Base-by-base conservation (phyloP, 768 basidiomycete genomes). In the Suillus plorans region DNA sequence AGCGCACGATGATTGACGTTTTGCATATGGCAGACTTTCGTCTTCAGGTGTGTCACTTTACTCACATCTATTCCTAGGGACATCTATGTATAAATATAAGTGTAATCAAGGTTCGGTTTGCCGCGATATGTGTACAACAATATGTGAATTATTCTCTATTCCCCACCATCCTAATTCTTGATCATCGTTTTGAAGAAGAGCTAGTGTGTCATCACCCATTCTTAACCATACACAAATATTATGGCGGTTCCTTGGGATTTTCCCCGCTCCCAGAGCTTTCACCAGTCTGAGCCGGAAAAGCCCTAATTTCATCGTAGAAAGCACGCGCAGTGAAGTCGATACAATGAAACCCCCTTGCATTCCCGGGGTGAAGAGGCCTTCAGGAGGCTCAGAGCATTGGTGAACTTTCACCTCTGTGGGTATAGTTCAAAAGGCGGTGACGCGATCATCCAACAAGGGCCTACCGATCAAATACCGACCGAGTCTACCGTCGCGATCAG, bases 111-210 rank as follows among this genome's bases (percentile, higher is more conserved):
- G 14, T 66, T 37, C 53, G 25, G 61, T 31, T 66, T 68, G 28
- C n/a, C 66, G 68, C 63, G 67, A 49, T 65, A 62, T 69, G 66
- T 67, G 68, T 42, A 79, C 68, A 28, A 71, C 66, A 34, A 85
- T 69, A 63, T 78, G 71, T 63, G 80, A 77, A 22, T 72, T 83
- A 9, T 84, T 81, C 64, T 92, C 89, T 44, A 94, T 71, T 7
- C 92, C 91, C 71, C 88, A 84, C 90, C 90, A 92, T 64, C 81
- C 85, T 49, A 93, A 72, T 61, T 86, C 82, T 62, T 82, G 83
- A 14, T 73, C 68, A 59, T 90, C 86, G 36, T 82, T 70, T 34
- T 81, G 78, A 37, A 94, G 75, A 61, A 81, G 79, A 31, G 79
- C 76, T 36, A 86, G 76, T 3, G 74, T 62, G 37, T 80, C 80